Conservation (phyloP, 495 filamentous ascomycete species). For the Aspergillus panamensis region DNA sequence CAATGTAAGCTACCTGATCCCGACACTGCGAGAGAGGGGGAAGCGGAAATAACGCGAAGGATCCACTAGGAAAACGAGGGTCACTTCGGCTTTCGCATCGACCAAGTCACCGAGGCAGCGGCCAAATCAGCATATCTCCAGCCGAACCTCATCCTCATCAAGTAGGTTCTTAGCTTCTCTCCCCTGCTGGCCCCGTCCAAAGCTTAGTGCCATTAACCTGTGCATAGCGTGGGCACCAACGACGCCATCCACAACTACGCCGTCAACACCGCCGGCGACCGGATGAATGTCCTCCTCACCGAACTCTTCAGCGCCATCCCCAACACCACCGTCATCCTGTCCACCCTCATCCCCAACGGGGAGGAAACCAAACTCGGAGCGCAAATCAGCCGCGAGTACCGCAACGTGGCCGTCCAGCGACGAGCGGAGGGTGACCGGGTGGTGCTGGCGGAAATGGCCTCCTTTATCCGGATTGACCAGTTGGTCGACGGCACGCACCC, state of each 20-base stretch:
- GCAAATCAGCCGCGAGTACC: slow-evolving; percentile 39
- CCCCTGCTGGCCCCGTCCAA: not conserved
- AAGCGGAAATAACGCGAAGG: too few species aligned
- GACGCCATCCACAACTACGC: slow-evolving; percentile 41
- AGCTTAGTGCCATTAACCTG: not conserved
- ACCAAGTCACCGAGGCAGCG: slow-evolving; percentile 38
- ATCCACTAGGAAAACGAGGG: slow-evolving; percentile 50
- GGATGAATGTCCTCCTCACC: slow-evolving; percentile 33
- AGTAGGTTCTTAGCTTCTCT: slow-evolving; percentile 20
- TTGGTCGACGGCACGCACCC: slow-evolving; percentile 50
- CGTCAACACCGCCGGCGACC: slow-evolving; percentile 23
- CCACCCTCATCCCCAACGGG: slow-evolving; percentile 45
- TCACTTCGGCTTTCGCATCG: slow-evolving; percentile 45
- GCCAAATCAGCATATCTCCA: slow-evolving; percentile 29
- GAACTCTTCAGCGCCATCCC: slow-evolving; percentile 37
- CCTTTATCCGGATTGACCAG: slow-evolving; percentile 31
- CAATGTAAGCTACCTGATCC: slow-evolving; percentile 30
- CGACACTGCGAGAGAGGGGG: too few species aligned
- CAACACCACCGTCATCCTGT: slow-evolving; percentile 45
- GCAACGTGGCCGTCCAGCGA: slow-evolving; percentile 29
- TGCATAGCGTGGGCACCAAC: slow-evolving; percentile 44
- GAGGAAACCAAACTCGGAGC: slow-evolving; percentile 16
- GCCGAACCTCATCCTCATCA: slow-evolving; percentile 50
- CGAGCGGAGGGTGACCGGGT: slow-evolving; percentile 30
- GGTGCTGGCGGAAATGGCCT: slow-evolving; percentile 48